Evolutionary conservation across 805 yeast species (phyloP), one percentile per base, ranked within the genome.

Genomic region (Debaryomyces maramus): DNA sequence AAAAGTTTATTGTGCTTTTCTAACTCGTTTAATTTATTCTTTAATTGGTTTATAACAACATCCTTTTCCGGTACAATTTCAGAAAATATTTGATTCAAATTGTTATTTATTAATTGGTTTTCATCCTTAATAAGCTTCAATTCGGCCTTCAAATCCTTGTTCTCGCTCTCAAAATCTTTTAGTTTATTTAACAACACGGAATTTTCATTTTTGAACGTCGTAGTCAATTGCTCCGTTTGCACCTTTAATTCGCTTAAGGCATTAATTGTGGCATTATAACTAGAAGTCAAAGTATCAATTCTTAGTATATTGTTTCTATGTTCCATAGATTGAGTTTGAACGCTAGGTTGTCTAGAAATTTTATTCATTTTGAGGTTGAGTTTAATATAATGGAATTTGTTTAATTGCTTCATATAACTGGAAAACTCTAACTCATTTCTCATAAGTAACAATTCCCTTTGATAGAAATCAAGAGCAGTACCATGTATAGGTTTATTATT

Each of bases 391-490:
- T 48, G 39, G 30, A 36, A 63, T 47, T 73, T 72, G 39, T 65
- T 67, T 43, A 77, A 63, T 36, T 73, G 66, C 35, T 75, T 76
- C 48, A 79, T 52, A 55, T 77, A 81, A 35, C 72, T 68, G 3
- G 78, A 65, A 49, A 83, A 83, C 35, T 80, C 83, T 27, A 80
- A 61, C 52, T 83, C 88, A 54, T 83, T 83, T 37, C 72, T 72
- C 42, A 71, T 50, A 26, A 82, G 63, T 39, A 82, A 55, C 11
- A 81, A 60, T 50, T 83, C 87, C 40, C 87, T 64, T 39, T 77
- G 77, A 43, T 75, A 80, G 47, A 71, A 79, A 27, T 73, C 74
- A 10, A 72, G 34, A 0, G 64, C 53, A 3, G 58, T 59, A 1
- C 56, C 56, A 9, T 38, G 28, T 24, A n/a, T 13, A 4, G 13